These are phyloP conservation scores for Pseudogymnoascus sp. DNA, from an alignment of 2,329 filamentous ascomycete species.

Conservation along the genomic window DNA sequence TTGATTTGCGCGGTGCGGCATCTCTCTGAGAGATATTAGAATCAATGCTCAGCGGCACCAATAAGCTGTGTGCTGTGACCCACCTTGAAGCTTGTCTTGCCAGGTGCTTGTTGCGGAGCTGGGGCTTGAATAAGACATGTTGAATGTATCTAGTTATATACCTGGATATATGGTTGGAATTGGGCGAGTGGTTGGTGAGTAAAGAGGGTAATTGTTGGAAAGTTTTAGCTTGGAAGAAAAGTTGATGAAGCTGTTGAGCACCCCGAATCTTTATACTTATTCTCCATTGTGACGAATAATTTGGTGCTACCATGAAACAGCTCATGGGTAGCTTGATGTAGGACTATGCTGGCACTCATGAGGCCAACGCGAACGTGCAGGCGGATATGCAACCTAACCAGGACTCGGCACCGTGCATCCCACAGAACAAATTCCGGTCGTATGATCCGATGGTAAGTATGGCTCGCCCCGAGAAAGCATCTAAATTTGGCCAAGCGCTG, in stretches of 20 bases:
- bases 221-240: not conserved
- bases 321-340: slow-evolving; percentile 6
- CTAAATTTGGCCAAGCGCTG: slow-evolving; percentile 5
- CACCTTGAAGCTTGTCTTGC: slow-evolving; percentile 34
- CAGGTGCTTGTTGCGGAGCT: slow-evolving; percentile 24
- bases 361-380: slow-evolving; percentile 7
- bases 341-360: slow-evolving; percentile 3
- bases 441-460: not conserved
- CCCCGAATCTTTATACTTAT: slow-evolving; percentile 7
- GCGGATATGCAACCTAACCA: slow-evolving; percentile 9
- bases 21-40: slow-evolving; percentile 39
- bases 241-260: slow-evolving; percentile 2
- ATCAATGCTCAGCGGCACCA: slow-evolving; percentile 19
- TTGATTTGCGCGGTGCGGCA: slow-evolving; percentile 48
- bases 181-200: not conserved
- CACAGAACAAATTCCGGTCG: slow-evolving; percentile 10
- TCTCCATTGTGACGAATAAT: not conserved
- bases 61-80: slow-evolving; percentile 22
- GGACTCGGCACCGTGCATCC: slow-evolving; percentile 6
- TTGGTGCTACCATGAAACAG: slow-evolving; percentile 8
- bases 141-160: slow-evolving; percentile 4
- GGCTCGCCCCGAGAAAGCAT: not conserved
- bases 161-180: not conserved
- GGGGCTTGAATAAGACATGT: slow-evolving; percentile 27
- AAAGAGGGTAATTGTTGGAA: not conserved